Conservation (phyloP, 352 stramenopile species). For the Globisporangium polare region DNA sequence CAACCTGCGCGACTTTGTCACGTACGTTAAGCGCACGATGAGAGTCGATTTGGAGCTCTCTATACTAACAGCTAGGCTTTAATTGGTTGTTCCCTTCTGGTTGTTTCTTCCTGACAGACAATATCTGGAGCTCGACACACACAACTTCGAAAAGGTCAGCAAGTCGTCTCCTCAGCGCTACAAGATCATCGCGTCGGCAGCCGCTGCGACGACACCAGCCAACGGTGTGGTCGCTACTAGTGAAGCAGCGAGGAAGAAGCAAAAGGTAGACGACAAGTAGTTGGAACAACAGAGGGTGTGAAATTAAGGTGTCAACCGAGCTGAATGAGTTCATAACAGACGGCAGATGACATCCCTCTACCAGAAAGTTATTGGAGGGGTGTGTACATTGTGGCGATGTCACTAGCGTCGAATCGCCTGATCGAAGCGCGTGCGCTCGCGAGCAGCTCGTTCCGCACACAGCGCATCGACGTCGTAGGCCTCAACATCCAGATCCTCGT, state of each 20-base stretch:
- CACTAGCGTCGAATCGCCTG: too few relatives aligned
- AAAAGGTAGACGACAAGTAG: constrained; percentile 23
- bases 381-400: too few relatives aligned
- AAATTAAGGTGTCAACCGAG: neutral
- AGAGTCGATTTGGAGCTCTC: neutral
- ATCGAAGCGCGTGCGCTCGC: constrained; percentile 33
- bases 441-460: constrained; percentile 30
- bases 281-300: neutral
- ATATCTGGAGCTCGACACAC: constrained; percentile 32
- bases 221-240: neutral
- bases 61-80: too few relatives aligned
- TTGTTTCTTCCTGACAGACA: too few relatives aligned
- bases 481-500: constrained; percentile 22
- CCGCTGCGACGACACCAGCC: neutral
- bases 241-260: constrained; percentile 24
- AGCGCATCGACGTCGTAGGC: constrained; percentile 52
- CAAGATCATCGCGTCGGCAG: constrained; percentile 16
- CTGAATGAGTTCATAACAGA: neutral
- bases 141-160: constrained; percentile 27
- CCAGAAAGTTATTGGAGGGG: too few relatives aligned
- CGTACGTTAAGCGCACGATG: constrained; percentile 28
- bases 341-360: too few relatives aligned
- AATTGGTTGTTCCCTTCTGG: too few relatives aligned
- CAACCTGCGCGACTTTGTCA: constrained; percentile 64
- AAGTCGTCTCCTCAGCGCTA: constrained; percentile 23